phyloP scores from a whole-genome alignment of 495 filamentous ascomycete species.

The Saxophila tyrrhenica region DNA sequence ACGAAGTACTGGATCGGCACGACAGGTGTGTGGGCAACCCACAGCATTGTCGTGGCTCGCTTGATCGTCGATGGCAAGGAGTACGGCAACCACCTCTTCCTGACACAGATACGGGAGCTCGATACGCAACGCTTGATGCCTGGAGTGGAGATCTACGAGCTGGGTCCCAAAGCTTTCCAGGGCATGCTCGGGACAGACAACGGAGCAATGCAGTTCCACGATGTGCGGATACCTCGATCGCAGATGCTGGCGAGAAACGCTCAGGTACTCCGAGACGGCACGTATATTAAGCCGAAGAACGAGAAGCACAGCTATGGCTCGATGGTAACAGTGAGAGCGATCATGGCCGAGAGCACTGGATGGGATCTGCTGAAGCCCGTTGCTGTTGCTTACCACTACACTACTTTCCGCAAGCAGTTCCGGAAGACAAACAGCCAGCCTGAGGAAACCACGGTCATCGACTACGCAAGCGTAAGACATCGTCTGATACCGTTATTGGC shows the following conservation, averaged over 20 bases:
- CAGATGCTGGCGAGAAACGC: constrained; percentile 21
- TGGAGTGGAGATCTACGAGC: constrained; percentile 25
- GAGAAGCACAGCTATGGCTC: constrained; percentile 18
- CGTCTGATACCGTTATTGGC: constrained; percentile 8
- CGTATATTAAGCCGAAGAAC: constrained; percentile 10
- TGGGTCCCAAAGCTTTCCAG: constrained; percentile 24
- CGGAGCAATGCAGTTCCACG: constrained; percentile 16
- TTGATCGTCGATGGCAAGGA: constrained; percentile 22
- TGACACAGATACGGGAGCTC: constrained; percentile 25
- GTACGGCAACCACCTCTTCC: constrained; percentile 27
- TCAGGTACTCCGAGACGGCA: constrained; percentile 14
- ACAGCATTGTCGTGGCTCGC: constrained; percentile 22
- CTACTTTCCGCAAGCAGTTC: constrained; percentile 13
- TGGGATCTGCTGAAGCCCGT: constrained; percentile 14
- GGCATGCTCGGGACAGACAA: constrained; percentile 14
- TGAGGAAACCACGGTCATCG: constrained; percentile 13
- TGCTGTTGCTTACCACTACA: constrained; percentile 9
- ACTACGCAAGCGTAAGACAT: constrained; percentile 15
- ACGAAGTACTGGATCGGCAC: constrained; percentile 27
- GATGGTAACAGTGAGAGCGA: constrained; percentile 15
- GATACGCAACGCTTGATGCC: constrained; percentile 20
- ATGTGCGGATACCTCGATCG: constrained; percentile 17
- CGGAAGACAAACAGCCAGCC: constrained; percentile 1
- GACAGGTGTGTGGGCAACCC: constrained; percentile 23
- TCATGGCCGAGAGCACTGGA: constrained; percentile 16